Evolutionary conservation across 129 eudicot species (phyloP).

Genomic region (Oenanthe sinensis): DNA sequence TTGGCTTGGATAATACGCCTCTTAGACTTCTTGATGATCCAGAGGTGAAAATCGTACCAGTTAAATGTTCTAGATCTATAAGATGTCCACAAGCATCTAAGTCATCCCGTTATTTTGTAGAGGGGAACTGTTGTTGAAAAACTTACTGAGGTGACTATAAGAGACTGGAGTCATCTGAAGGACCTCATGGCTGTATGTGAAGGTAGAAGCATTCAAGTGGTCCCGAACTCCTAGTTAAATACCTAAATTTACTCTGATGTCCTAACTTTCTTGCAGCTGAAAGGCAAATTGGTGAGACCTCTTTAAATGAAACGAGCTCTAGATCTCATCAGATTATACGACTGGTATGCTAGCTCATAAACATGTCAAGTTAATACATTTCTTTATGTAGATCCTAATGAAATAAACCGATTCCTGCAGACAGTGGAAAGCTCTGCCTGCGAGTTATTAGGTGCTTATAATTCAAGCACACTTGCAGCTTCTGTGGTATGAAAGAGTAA

Average conservation of each 20-base stretch:
- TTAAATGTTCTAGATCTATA: not conserved
- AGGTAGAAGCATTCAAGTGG: slow-evolving; percentile 34
- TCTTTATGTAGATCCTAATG: not conserved
- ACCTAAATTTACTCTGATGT: not conserved
- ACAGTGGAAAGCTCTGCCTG: slow-evolving; percentile 66
- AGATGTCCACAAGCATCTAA: not conserved
- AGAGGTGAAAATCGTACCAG: slow-evolving; percentile 38
- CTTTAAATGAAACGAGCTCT: slow-evolving; percentile 74
- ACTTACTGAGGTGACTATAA: slow-evolving; percentile 56
- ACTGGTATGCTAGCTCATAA: slow-evolving; percentile 42
- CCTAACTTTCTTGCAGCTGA: slow-evolving; percentile 45
- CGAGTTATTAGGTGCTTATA: slow-evolving; percentile 36
- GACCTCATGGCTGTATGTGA: slow-evolving; percentile 63
- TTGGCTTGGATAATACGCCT: slow-evolving; percentile 39
- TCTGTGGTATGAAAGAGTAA: slow-evolving; percentile 47
- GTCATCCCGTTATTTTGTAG: slow-evolving; percentile 26
- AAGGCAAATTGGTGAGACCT: slow-evolving; percentile 79
- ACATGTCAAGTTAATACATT: not conserved
- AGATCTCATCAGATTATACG: slow-evolving; percentile 91
- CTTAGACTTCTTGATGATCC: slow-evolving; percentile 95
- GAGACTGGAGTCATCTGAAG: slow-evolving; percentile 53
- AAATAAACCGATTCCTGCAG: slow-evolving; percentile 26
- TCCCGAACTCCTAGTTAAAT: not conserved
- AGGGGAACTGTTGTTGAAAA: slow-evolving; percentile 82
- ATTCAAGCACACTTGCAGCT: slow-evolving; percentile 70